A percentile compares a stretch with the other conserved stretches of the same genome.
These are phyloP conservation scores for Rhodotorula kratochvilovae DNA, from an alignment of 768 basidiomycete genomes.

Conservation along the genomic window DNA sequence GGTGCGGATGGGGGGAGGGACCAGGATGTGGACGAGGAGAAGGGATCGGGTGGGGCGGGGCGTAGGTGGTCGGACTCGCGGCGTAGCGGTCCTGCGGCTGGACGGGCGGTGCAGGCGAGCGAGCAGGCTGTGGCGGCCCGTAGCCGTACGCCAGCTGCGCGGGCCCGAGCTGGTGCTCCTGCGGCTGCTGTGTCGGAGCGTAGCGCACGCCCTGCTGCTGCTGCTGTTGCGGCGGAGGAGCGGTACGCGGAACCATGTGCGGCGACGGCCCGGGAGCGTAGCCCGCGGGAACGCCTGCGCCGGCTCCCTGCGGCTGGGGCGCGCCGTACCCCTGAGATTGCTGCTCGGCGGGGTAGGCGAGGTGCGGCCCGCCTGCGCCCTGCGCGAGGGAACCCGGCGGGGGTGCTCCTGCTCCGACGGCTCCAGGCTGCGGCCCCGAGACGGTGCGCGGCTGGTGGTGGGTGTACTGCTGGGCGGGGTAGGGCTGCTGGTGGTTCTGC, in stretches of 20 bases:
- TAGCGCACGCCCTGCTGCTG: not conserved
- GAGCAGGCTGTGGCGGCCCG: too few relatives aligned
- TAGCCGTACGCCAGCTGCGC: not conserved
- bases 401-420: too few relatives aligned
- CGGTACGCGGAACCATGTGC: not conserved
- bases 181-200: not conserved
- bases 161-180: not conserved
- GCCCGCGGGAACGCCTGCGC: not conserved
- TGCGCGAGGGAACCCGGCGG: not conserved
- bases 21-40: not conserved
- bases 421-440: not conserved
- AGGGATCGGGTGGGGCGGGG: not conserved
- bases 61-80: not conserved
- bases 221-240: not conserved
- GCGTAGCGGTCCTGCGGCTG: not conserved
- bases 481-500: not conserved
- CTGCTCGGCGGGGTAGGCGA: not conserved
- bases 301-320: not conserved
- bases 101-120: not conserved
- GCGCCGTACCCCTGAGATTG: not conserved
- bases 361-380: too few relatives aligned
- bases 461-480: not conserved
- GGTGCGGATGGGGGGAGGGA: too few relatives aligned
- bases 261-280: not conserved
- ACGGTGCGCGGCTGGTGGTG: not conserved